phyloP scores from a whole-genome alignment of 768 basidiomycete species.

The Exsudoporus frostii region DNA sequence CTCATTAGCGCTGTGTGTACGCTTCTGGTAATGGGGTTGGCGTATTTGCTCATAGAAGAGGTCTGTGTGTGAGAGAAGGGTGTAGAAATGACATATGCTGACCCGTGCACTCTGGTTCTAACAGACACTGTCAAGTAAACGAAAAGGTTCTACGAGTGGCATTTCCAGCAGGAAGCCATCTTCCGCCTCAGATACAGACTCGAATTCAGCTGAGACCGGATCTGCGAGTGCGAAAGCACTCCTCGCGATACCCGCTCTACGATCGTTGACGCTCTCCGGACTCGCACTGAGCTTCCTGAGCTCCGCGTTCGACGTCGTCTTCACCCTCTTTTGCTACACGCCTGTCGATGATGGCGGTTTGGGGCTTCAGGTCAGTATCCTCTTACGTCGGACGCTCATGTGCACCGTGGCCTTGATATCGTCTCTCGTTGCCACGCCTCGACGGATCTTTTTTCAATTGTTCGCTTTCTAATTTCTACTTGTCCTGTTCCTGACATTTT shows the following conservation, averaged over 20 bases:
- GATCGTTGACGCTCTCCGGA: constrained; percentile 47
- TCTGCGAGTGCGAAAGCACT: constrained; percentile 32
- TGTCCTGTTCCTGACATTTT: constrained; percentile 13
- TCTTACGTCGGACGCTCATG: neutral
- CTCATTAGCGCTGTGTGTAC: neutral
- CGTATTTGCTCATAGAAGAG: constrained; percentile 6
- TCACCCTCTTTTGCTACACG: constrained; percentile 61
- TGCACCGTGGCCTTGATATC: neutral
- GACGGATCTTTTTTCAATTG: neutral
- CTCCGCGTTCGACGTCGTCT: constrained; percentile 57
- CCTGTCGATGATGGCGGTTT: constrained; percentile 52
- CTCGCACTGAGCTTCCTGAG: constrained; percentile 47
- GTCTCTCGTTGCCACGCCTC: neutral
- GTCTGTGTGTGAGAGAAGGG: neutral
- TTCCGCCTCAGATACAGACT: neutral
- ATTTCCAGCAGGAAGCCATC: neutral
- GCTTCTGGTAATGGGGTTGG: neutral
- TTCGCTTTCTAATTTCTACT: neutral
- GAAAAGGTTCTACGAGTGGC: neutral
- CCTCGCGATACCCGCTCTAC: constrained; percentile 47
- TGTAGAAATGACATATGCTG: neutral
- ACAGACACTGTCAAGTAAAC: constrained; percentile 6
- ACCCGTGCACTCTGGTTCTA: neutral
- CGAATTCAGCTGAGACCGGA: neutral
- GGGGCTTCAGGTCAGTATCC: constrained; percentile 42